Percentiles rank a stretch among this genome's conserved stretches.
Evolutionary conservation across 352 stramenopile species (phyloP).

Genomic region (Pythium plurisporium): DNA sequence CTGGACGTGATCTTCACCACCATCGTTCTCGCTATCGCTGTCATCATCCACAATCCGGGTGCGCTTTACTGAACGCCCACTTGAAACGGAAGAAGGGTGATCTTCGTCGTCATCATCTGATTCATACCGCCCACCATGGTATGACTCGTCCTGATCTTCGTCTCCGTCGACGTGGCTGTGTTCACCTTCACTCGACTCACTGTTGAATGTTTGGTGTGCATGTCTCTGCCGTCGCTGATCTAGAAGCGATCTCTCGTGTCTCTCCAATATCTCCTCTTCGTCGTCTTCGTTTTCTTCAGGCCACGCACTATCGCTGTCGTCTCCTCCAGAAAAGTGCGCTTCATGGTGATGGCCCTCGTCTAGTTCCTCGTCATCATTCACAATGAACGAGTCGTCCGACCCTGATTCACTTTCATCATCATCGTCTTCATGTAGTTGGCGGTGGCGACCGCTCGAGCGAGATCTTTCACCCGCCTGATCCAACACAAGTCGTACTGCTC

Average conservation of each 20-base stretch:
- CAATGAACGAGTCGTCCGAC: conserved; percentile 64
- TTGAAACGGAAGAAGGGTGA: neutral
- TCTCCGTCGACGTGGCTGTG: conserved; percentile 3
- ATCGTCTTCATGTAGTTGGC: conserved; percentile 24
- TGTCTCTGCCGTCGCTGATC: neutral
- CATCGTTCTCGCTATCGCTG: conserved; percentile 2
- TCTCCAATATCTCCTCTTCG: conserved; percentile 20
- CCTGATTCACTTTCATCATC: conserved; percentile 41
- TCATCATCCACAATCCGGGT: conserved; percentile 17
- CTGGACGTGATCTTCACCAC: neutral
- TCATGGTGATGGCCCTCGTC: conserved; percentile 25
- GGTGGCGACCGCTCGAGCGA: conserved; percentile 12
- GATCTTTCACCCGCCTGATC: conserved; percentile 16
- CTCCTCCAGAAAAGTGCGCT: conserved; percentile 10
- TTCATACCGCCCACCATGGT: conserved; percentile 1
- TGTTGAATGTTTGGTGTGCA: neutral
- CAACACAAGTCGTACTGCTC: neutral
- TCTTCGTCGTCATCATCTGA: conserved; percentile 23
- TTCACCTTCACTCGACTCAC: neutral
- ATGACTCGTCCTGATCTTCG: conserved; percentile 5
- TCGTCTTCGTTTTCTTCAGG: conserved; percentile 20
- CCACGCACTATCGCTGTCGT: conserved; percentile 15
- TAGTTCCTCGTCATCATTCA: conserved; percentile 38
- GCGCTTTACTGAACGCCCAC: neutral
- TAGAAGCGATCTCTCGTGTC: neutral